A percentile compares a stretch with the other conserved stretches of the same genome.
phyloP scores from a whole-genome alignment of 116 monocot species.

The Trichopus zeylanicus region DNA sequence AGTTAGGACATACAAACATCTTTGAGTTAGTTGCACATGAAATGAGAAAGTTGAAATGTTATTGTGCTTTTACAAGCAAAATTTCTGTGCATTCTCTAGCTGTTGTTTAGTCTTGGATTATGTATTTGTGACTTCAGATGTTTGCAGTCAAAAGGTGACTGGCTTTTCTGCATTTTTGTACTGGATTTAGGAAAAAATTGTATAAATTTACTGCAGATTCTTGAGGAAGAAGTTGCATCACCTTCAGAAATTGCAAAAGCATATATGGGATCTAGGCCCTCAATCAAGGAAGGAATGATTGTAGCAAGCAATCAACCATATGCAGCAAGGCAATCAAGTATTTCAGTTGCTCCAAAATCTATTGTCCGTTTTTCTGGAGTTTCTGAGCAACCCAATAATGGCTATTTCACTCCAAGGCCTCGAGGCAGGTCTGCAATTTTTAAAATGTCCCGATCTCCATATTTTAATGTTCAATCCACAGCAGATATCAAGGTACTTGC shows the following conservation, averaged over 20 bases:
- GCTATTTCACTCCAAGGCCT: conserved; percentile 31
- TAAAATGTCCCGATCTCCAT: conserved; percentile 83
- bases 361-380: conserved; percentile 21
- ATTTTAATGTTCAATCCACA: conserved; percentile 43
- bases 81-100: too few relatives aligned
- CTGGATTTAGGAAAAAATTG: not conserved
- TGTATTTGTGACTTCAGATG: too few relatives aligned
- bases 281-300: conserved; percentile 26
- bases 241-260: conserved; percentile 86
- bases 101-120: too few relatives aligned
- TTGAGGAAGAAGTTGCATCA: conserved; percentile 39
- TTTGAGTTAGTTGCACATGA: too few relatives aligned
- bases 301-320: conserved; percentile 5
- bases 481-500: conserved; percentile 13
- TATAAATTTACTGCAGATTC: conserved; percentile 18
- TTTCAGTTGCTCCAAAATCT: conserved; percentile 30
- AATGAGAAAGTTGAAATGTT: too few relatives aligned
- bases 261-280: conserved; percentile 62
- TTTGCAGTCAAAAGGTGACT: too few relatives aligned
- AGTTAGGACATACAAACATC: too few relatives aligned
- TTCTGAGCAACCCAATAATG: conserved; percentile 21
- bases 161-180: not conserved
- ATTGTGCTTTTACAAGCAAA: too few relatives aligned
- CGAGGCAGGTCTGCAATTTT: conserved; percentile 58
- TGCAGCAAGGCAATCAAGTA: conserved; percentile 11